These are phyloP conservation scores for Solanum microdontum DNA, from an alignment of 257 asterid species.

Conservation along the genomic window DNA sequence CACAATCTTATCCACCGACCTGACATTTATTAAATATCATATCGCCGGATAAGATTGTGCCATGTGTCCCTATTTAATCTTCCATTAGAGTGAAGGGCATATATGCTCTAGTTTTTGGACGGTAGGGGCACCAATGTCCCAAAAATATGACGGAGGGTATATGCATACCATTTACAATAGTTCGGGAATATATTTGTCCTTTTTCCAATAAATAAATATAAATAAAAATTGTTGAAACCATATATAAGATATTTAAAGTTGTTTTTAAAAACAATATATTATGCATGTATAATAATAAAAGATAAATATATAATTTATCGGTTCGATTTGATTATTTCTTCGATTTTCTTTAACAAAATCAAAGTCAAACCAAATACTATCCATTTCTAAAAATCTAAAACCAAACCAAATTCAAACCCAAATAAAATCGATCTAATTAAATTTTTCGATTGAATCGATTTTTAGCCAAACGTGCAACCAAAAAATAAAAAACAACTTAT, in stretches of 20 bases:
- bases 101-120: not conserved
- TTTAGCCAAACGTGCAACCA: not conserved
- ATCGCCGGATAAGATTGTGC: rapidly evolving
- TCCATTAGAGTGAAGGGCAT: not conserved
- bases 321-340: too few relatives aligned
- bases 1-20: not conserved
- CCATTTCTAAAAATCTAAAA: not conserved
- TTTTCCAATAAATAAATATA: too few relatives aligned
- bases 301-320: not conserved
- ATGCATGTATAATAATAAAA: not conserved
- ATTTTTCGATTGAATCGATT: too few relatives aligned
- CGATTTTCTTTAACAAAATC: not conserved
- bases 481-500: too few relatives aligned
- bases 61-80: not conserved
- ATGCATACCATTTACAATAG: not conserved
- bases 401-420: not conserved
- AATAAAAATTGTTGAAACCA: too few relatives aligned
- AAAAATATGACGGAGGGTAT: too few relatives aligned
- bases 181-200: too few relatives aligned
- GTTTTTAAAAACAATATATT: too few relatives aligned
- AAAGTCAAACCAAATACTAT: not conserved
- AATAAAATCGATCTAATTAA: too few relatives aligned
- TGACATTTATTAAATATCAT: not conserved
- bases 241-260: too few relatives aligned
- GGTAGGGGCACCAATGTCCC: not conserved